Evolutionary conservation across 306 rosid genomes (phyloP), one percentile per base, ranked within the genome.

Genomic region (Trichosanthes truncata): DNA sequence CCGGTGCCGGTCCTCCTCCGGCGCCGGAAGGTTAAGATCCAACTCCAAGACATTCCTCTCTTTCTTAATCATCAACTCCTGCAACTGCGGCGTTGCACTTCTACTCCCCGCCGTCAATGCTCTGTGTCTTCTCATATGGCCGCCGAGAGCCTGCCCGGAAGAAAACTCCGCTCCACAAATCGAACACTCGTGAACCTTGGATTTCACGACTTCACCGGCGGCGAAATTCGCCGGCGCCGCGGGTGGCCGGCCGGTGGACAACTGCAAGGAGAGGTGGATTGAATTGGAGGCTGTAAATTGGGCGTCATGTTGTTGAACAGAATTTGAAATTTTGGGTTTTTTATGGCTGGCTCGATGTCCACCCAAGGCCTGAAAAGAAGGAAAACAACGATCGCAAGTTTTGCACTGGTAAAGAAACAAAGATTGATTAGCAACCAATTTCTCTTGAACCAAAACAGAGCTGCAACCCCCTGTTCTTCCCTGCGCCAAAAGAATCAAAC

Each of bases 131-230:
- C 98, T 88, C 98, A 94, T 94, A 75, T 94, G 98, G 8, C 98
- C 98, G 21, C 98, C 98, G 23, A 94, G 84, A 15, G 98, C 98
- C 88, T 94, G 98, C 0, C 98, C 98, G 9, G 98, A 94, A 0
- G 91, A 85, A 80, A 92, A 94, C 40, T 90, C 95, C 41, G 95
- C 89, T 12, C 95, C 90, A 71, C 97, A 94, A 8, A 92, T 80
- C 0, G 93, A 87, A 78, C 98, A 94, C 83, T 86, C 97, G 8
- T 94, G 98, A 80, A 89, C 84, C 81, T 88, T 91, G 1, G 86
- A 10, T 63, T 84, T 90, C 72, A 43, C 60, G 2, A 21, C 9
- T 20, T 40, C 74, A 4, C 31, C 51, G 18, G 75, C 35, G 33
- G 56, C 4, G 15, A 52, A 17, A 51, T 6, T 17, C 6, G 74